These are phyloP conservation scores for Aspergillus sp. DNA, from an alignment of 2,329 filamentous ascomycete genomes.

Conservation along the genomic window DNA sequence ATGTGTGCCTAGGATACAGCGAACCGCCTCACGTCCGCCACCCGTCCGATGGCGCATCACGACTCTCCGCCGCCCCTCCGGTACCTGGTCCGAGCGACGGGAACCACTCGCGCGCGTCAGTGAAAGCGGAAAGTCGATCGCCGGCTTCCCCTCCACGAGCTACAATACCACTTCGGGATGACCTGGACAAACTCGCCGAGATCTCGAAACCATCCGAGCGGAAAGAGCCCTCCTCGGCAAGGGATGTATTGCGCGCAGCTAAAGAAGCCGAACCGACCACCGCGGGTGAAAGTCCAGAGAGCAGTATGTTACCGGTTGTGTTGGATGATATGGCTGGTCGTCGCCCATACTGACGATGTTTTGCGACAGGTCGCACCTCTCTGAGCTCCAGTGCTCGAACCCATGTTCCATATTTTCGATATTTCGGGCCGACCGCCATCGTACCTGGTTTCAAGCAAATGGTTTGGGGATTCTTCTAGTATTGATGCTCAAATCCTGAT, in stretches of 20 bases:
- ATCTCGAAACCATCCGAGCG: slow-evolving; percentile 11
- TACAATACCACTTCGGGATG: slow-evolving; percentile 5
- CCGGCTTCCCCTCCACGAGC: slow-evolving; percentile 20
- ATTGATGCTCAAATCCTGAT: slow-evolving; percentile 15
- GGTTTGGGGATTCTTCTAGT: slow-evolving; percentile 47
- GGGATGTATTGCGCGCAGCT: slow-evolving; percentile 15
- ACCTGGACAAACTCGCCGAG: slow-evolving; percentile 15
- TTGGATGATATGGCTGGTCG: neutral
- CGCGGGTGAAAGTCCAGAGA: slow-evolving; percentile 33
- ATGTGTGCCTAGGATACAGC: slow-evolving; percentile 66
- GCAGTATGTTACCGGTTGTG: slow-evolving; percentile 27
- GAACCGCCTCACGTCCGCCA: slow-evolving; percentile 43
- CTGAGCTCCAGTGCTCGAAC: slow-evolving; percentile 36
- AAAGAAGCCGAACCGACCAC: slow-evolving; percentile 26
- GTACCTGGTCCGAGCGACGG: slow-evolving; percentile 17
- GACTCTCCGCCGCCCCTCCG: slow-evolving; percentile 17
- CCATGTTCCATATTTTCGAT: slow-evolving; percentile 79
- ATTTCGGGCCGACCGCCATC: slow-evolving; percentile 87
- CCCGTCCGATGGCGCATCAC: slow-evolving; percentile 27
- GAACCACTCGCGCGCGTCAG: slow-evolving; percentile 11
- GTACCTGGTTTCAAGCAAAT: slow-evolving; percentile 91
- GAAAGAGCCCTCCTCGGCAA: slow-evolving; percentile 16
- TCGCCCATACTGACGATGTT: neutral
- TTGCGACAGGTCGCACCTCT: slow-evolving; percentile 32
- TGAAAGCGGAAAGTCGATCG: slow-evolving; percentile 25